A percentile compares a stretch with the other conserved stretches of the same genome.
Conservation (phyloP, 257 asterid genomes). For the Dorcoceras hygrometricum region DNA sequence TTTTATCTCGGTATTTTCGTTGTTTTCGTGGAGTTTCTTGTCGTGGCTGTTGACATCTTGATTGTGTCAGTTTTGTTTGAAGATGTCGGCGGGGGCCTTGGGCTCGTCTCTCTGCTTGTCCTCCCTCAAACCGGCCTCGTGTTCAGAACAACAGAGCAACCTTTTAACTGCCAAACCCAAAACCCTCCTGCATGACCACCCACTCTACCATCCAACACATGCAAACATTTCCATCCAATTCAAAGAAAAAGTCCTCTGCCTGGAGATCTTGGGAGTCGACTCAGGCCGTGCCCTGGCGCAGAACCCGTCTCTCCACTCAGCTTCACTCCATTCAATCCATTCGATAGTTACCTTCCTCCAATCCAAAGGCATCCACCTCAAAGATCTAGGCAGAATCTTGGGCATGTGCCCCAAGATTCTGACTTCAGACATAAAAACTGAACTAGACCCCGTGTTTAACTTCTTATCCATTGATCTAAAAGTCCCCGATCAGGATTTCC, state of each 20-base stretch:
- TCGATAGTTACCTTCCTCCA: constrained; percentile 65
- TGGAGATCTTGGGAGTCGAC: constrained; percentile 92
- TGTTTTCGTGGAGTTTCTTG: too few species aligned
- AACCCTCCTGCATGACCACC: constrained; percentile 61
- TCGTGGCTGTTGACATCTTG: too few species aligned
- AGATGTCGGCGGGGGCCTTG: constrained; percentile 30
- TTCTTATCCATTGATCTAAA: constrained; percentile 59
- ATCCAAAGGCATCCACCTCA: constrained; percentile 82
- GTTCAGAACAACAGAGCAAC: constrained; percentile 21
- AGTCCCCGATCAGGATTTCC: constrained; percentile 56
- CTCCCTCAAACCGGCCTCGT: constrained; percentile 31
- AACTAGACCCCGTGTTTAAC: constrained; percentile 60
- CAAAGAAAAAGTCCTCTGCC: constrained; percentile 89
- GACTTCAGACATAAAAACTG: constrained; percentile 56
- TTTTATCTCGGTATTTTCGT: too few species aligned
- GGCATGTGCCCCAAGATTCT: constrained; percentile 87
- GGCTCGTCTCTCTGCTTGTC: constrained; percentile 52
- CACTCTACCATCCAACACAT: constrained; percentile 65
- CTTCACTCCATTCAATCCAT: constrained; percentile 67
- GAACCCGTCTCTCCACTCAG: constrained; percentile 66
- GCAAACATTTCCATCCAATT: constrained; percentile 67
- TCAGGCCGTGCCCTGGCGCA: constrained; percentile 72
- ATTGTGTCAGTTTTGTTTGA: not conserved
- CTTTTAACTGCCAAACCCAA: constrained; percentile 46
- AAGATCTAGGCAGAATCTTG: constrained; percentile 70